A percentile compares a stretch with the other conserved stretches of the same genome.
Conservation (phyloP, 164 flowering plant species). For the Liriodendron chinense region DNA sequence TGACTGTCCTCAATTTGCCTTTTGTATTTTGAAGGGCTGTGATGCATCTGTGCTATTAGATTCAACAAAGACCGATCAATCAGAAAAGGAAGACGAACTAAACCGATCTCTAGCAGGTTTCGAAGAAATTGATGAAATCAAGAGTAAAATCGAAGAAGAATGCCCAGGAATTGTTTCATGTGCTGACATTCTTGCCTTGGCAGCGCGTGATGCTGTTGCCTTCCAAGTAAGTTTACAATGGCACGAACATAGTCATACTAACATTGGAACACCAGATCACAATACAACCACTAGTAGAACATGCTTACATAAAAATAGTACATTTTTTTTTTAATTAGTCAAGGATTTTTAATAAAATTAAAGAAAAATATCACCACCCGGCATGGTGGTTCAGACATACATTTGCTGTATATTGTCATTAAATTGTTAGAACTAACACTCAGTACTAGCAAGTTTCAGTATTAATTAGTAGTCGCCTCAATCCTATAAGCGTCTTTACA, state of each 20-base stretch:
- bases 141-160: background rate
- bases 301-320: too few relatives aligned
- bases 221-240: background rate
- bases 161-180: conserved; percentile 11
- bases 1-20: background rate
- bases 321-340: too few relatives aligned
- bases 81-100: background rate
- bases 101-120: background rate
- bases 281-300: too few relatives aligned
- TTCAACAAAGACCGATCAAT: background rate
- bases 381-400: too few relatives aligned
- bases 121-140: conserved; percentile 1
- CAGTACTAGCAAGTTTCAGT: too few relatives aligned
- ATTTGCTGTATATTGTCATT: too few relatives aligned
- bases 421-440: too few relatives aligned
- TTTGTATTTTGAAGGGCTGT: conserved; percentile 7
- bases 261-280: background rate
- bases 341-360: too few relatives aligned
- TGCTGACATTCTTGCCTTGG: conserved; percentile 10
- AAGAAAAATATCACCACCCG: too few relatives aligned
- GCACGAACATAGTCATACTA: background rate
- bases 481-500: too few relatives aligned
- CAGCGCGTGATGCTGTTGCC: conserved; percentile 8
- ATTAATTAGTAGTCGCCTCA: too few relatives aligned
- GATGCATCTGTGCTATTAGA: conserved; percentile 1